Evolutionary conservation across 2,329 filamentous ascomycete genomes (phyloP).

Genomic region (Trichoderma sp.): DNA sequence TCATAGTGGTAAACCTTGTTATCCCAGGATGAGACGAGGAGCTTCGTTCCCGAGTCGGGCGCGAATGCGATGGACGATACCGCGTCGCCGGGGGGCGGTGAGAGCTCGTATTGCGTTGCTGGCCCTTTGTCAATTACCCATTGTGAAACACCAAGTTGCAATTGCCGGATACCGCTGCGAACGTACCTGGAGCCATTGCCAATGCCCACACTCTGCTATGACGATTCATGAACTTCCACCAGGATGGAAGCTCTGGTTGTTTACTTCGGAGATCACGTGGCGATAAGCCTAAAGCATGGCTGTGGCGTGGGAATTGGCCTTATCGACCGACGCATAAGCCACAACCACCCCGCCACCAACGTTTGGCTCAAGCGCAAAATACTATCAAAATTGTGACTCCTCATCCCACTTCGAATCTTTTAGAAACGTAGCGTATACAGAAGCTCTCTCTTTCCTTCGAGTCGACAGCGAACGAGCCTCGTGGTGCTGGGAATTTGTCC

Average conservation of each 20-base stretch:
- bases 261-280: slow-evolving; percentile 40
- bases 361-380: slow-evolving; percentile 37
- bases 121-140: neutral
- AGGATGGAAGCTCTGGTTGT: slow-evolving; percentile 31
- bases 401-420: slow-evolving; percentile 24
- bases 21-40: slow-evolving; percentile 96
- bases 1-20: slow-evolving; percentile 89
- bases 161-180: neutral
- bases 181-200: slow-evolving; percentile 43
- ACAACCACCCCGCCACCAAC: slow-evolving; percentile 40
- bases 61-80: slow-evolving; percentile 87
- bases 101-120: slow-evolving; percentile 78
- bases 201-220: slow-evolving; percentile 24
- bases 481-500: neutral
- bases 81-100: slow-evolving; percentile 78
- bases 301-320: slow-evolving; percentile 2
- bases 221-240: slow-evolving; percentile 16
- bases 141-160: neutral
- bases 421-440: slow-evolving; percentile 4
- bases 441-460: neutral
- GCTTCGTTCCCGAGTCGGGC: slow-evolving; percentile 65
- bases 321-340: slow-evolving; percentile 24
- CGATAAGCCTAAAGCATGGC: slow-evolving; percentile 23
- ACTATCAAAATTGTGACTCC: slow-evolving; percentile 44
- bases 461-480: neutral